Conservation (phyloP, 768 basidiomycete genomes). For the Mycena kentingensis region DNA sequence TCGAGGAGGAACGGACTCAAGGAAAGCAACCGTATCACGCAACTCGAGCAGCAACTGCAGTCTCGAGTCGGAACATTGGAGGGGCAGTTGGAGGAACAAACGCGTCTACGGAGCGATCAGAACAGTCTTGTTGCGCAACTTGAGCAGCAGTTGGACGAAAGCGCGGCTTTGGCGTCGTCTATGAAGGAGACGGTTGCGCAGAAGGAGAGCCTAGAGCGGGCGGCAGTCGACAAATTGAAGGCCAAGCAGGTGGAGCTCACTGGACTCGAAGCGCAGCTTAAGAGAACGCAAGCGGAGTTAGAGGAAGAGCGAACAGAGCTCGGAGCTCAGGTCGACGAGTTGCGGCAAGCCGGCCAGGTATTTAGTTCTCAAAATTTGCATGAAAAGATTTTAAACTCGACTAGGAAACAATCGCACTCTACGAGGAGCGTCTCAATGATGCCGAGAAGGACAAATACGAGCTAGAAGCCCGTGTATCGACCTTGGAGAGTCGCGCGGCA, state of each 20-base stretch:
- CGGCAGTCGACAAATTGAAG: slow-evolving; percentile 51
- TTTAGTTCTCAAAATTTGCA: slow-evolving; percentile 18
- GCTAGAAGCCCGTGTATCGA: slow-evolving; percentile 63
- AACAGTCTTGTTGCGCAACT: slow-evolving; percentile 21
- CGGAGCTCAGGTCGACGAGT: slow-evolving; percentile 73
- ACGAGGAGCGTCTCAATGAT: slow-evolving; percentile 82
- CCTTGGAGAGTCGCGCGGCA: slow-evolving; percentile 51
- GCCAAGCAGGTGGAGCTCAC: slow-evolving; percentile 65
- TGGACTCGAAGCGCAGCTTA: slow-evolving; percentile 45
- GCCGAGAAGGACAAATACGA: slow-evolving; percentile 77
- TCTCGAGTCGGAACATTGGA: background rate
- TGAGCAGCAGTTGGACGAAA: slow-evolving; percentile 38
- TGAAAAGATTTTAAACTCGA: slow-evolving; percentile 12
- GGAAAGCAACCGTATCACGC: slow-evolving; percentile 39
- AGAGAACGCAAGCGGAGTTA: slow-evolving; percentile 32
- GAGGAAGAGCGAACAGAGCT: slow-evolving; percentile 68
- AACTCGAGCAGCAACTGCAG: background rate
- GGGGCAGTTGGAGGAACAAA: background rate
- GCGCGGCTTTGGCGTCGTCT: slow-evolving; percentile 44
- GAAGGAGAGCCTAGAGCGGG: slow-evolving; percentile 51
- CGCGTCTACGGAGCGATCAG: background rate
- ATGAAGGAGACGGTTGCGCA: slow-evolving; percentile 56
- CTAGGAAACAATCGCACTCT: slow-evolving; percentile 92
- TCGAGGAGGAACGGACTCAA: slow-evolving; percentile 51
- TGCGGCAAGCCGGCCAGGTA: slow-evolving; percentile 88